phyloP scores from a whole-genome alignment of 345 rosid genomes.

The Erucastrum elatum region DNA sequence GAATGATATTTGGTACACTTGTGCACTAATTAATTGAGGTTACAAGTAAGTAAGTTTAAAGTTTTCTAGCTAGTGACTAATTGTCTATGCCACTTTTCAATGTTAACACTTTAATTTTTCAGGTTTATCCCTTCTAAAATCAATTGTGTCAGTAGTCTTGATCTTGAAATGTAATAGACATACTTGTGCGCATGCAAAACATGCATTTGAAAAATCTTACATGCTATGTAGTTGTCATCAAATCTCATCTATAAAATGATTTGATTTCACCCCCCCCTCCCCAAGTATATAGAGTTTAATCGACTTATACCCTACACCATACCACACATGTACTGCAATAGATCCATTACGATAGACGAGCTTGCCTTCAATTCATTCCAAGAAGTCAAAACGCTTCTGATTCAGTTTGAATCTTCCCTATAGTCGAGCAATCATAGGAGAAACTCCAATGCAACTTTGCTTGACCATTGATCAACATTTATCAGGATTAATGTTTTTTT shows the following conservation, averaged over 20 bases:
- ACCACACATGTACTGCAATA: constrained; percentile 7
- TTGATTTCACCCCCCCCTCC: constrained; percentile 5
- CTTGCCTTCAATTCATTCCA: not conserved
- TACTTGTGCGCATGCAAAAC: not conserved
- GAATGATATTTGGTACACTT: not conserved
- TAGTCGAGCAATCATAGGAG: not conserved
- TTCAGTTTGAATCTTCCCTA: not conserved
- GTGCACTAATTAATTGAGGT: not conserved
- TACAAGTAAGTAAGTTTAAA: not conserved
- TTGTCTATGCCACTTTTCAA: not conserved
- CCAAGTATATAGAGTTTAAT: constrained; percentile 17
- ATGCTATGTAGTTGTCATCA: constrained; percentile 8
- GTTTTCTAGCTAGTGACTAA: not conserved
- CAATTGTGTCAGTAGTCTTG: not conserved
- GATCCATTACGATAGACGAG: not conserved
- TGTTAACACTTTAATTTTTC: not conserved
- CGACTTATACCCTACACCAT: constrained; percentile 16
- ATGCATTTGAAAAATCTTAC: not conserved
- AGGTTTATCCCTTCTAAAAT: not conserved
- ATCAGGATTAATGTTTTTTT: not conserved
- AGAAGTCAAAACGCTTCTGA: not conserved
- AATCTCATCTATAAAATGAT: not conserved
- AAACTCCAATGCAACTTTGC: not conserved
- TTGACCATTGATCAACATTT: not conserved
- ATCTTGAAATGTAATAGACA: not conserved